These are phyloP conservation scores for Blastobotrys aristatus DNA, from an alignment of 1,139 yeast genomes.

Conservation along the genomic window DNA sequence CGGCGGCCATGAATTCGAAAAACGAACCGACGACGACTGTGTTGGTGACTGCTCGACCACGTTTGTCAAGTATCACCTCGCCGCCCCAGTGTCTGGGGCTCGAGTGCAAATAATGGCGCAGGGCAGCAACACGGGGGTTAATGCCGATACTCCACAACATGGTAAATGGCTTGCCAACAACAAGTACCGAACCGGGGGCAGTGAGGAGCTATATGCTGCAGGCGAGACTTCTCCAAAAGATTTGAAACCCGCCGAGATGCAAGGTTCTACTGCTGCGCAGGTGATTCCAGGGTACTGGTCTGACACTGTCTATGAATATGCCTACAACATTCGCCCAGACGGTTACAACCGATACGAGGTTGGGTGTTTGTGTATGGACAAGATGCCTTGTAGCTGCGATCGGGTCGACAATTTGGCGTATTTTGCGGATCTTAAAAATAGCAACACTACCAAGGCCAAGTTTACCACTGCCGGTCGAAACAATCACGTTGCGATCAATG, in stretches of 20 bases:
- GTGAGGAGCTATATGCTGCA: slow-evolving; percentile 7
- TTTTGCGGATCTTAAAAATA: slow-evolving; percentile 6
- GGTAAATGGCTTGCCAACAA: slow-evolving; percentile 11
- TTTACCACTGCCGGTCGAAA: slow-evolving; percentile 2
- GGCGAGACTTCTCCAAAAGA: slow-evolving; percentile 11
- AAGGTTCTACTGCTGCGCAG: neutral
- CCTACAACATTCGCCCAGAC: slow-evolving; percentile 10
- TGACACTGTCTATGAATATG: slow-evolving; percentile 5
- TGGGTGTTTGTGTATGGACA: slow-evolving; percentile 12
- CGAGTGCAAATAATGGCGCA: neutral
- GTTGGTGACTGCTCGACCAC: neutral
- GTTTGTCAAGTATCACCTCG: neutral
- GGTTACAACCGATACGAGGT: slow-evolving; percentile 11
- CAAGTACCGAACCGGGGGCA: slow-evolving; percentile 11
- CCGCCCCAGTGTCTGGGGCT: neutral
- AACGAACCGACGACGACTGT: neutral
- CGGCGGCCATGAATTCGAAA: neutral
- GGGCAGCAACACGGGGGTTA: neutral
- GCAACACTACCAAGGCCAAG: neutral
- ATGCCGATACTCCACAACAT: neutral
- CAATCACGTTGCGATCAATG: slow-evolving; percentile 12
- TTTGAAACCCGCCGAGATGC: slow-evolving; percentile 6
- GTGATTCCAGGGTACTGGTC: slow-evolving; percentile 12
- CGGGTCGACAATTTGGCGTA: slow-evolving; percentile 4
- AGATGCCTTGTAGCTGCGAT: slow-evolving; percentile 9